A percentile compares a stretch with the other conserved stretches of the same genome.
These are phyloP conservation scores for Solanum dulcamara DNA, from an alignment of 257 asterid species.

Conservation along the genomic window DNA sequence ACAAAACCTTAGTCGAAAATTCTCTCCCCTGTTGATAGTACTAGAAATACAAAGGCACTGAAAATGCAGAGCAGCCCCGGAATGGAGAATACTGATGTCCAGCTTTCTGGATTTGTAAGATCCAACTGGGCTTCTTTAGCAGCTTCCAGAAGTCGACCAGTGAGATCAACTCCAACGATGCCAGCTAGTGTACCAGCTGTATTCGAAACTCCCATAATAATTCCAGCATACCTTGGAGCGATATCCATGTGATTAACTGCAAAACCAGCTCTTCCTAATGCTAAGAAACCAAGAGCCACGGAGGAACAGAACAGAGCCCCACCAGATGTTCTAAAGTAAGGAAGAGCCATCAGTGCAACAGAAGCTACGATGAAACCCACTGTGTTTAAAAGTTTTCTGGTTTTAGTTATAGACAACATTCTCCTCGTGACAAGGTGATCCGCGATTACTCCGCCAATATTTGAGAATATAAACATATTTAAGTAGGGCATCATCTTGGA, in stretches of 20 bases:
- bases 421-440: constrained; percentile 58
- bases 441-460: constrained; percentile 79
- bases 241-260: constrained; percentile 95
- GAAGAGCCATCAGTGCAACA: constrained; percentile 59
- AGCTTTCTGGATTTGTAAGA: constrained; percentile 70
- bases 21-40: constrained; percentile 81
- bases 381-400: constrained; percentile 71
- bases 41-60: constrained; percentile 59
- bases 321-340: constrained; percentile 55
- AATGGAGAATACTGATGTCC: constrained; percentile 66
- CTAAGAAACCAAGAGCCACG: constrained; percentile 80
- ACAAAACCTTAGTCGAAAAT: constrained; percentile 55
- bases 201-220: constrained; percentile 90
- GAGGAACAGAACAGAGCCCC: constrained; percentile 79
- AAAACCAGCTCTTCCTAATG: constrained; percentile 94
- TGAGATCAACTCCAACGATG: constrained; percentile 76
- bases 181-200: constrained; percentile 96
- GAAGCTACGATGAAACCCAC: constrained; percentile 73
- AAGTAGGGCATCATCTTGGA: constrained; percentile 89
- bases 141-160: constrained; percentile 82
- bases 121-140: constrained; percentile 63
- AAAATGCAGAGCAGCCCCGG: constrained; percentile 75
- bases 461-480: constrained; percentile 83
- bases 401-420: constrained; percentile 53
- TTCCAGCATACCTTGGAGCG: constrained; percentile 93